Evolutionary conservation across 805 yeast genomes (phyloP).

Genomic region (Saccharomycopsis lassenensis): DNA sequence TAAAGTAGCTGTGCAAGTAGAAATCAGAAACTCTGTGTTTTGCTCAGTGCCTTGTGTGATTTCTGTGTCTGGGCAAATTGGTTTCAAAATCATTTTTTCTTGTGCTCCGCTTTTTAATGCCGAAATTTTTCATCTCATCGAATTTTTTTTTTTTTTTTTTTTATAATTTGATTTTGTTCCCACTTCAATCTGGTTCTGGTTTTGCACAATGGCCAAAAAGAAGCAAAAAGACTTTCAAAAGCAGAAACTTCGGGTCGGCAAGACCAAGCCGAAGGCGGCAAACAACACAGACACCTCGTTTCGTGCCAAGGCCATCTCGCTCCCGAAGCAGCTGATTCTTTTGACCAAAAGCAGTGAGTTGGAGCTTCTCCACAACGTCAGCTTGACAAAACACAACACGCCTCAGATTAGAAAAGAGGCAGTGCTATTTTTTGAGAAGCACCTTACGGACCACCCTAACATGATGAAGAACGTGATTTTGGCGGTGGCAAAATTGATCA

Average conservation of each 20-base stretch:
- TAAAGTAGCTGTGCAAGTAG: too few relatives aligned
- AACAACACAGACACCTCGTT: slow-evolving; percentile 84
- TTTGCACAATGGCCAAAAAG: slow-evolving; percentile 48
- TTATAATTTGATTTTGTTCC: too few relatives aligned
- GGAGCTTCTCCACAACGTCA: slow-evolving; percentile 11
- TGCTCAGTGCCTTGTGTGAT: too few relatives aligned
- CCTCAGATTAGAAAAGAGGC: slow-evolving; percentile 17
- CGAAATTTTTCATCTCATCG: too few relatives aligned
- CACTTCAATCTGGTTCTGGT: too few relatives aligned
- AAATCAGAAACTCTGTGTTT: too few relatives aligned
- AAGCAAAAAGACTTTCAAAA: slow-evolving; percentile 69
- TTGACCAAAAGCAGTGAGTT: slow-evolving; percentile 6
- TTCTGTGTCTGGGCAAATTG: too few relatives aligned
- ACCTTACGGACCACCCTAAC: slow-evolving; percentile 13
- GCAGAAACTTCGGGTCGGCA: slow-evolving; percentile 81
- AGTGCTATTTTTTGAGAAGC: slow-evolving; percentile 9
- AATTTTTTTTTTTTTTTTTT: too few relatives aligned
- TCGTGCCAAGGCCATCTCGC: slow-evolving; percentile 37
- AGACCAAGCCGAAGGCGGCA: slow-evolving; percentile 55
- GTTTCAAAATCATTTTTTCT: too few relatives aligned
- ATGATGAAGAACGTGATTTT: slow-evolving; percentile 7
- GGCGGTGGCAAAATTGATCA: slow-evolving; percentile 14
- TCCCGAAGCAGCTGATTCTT: slow-evolving; percentile 16
- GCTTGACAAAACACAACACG: slow-evolving; percentile 17
- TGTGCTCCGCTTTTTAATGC: too few relatives aligned